Evolutionary conservation across 2,329 filamentous ascomycete species (phyloP), one percentile per base, ranked within the genome.

Genomic region (Zalaria obscura): DNA sequence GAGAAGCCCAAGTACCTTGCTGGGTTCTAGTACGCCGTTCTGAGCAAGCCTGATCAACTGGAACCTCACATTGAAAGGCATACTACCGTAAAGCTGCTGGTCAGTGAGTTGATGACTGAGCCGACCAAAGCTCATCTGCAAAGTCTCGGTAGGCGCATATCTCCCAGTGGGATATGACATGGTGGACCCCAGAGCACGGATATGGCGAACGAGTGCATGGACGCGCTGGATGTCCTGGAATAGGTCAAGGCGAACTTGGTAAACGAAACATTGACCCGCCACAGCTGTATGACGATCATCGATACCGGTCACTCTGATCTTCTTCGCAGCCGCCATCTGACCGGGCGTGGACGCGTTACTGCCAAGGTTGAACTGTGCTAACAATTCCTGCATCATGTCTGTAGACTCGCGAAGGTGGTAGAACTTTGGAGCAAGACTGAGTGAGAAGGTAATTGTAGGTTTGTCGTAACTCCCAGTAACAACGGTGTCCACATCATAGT

Each of bases 1-100:
- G 1, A 76, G 55, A 4, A 84, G 52, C 1, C 53, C 46, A 0
- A 63, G 37, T 0, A 76, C 72, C 1, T 61, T 70, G 0, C 52
- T 49, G 0, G 81, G 80, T 8, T 74, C 63, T 1, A 86, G 63
- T 41, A 72, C 75, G 25, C 73, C 75, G 48, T 82, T 81, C 50
- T 69, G 66, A 0, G 77, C 74, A 4, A 88, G 59, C 10, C 68
- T 70, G 39, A 80, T 70, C 4, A 83, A 60, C 48, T 83, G 78
- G 50, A 76, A 82, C 4, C 74, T 63, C 1, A 78, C 52, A 0
- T 60, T 54, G 47, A 77, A 83, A 4, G 72, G 60, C 43, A 75
- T 49, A 2, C 47, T 40, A 25, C 55, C 41, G 36, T 56, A 55
- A 1, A 49, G 39, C 3, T 36, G 35, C 0, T 10, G 58, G 48